Conservation (phyloP, 768 basidiomycete species). For the Plicaturopsis crispa region DNA sequence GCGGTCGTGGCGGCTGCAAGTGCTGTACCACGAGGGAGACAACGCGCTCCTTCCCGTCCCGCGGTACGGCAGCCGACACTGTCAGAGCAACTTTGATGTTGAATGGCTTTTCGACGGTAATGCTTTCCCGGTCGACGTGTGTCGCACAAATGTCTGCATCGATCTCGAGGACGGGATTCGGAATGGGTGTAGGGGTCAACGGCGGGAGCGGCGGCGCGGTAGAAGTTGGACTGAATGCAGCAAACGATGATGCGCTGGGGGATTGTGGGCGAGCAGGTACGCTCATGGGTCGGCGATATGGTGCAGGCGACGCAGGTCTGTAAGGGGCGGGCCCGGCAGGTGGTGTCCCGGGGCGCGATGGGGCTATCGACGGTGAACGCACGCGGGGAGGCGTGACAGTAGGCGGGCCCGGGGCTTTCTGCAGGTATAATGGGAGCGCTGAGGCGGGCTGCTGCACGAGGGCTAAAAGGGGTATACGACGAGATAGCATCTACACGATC, state of each 20-base stretch:
- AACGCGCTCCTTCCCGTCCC: conserved; percentile 34
- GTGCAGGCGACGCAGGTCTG: conserved; percentile 35
- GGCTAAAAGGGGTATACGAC: conserved; percentile 58
- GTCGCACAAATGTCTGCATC: conserved; percentile 53
- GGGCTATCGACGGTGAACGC: conserved; percentile 47
- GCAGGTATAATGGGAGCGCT: conserved; percentile 75
- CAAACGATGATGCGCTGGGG: conserved; percentile 25
- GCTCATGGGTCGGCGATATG: too few relatives aligned
- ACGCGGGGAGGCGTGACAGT: conserved; percentile 39
- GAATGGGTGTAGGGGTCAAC: conserved; percentile 9
- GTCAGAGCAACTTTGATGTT: conserved; percentile 45
- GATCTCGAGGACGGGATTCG: conserved; percentile 28
- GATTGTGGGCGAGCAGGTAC: too few relatives aligned
- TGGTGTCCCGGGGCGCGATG: conserved; percentile 52
- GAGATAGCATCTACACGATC: conserved; percentile 79
- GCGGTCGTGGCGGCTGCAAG: conserved; percentile 34
- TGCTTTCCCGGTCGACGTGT: conserved; percentile 33
- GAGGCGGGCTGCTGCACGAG: conserved; percentile 34
- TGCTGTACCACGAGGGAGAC: conserved; percentile 61
- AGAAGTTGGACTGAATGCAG: conserved; percentile 18
- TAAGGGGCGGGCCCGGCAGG: conserved; percentile 36
- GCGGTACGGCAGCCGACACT: conserved; percentile 36
- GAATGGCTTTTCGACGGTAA: conserved; percentile 54
- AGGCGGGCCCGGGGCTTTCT: conserved; percentile 36
- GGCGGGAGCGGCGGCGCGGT: conserved; percentile 12